These are phyloP conservation scores for Grosmannia penicillata DNA, from an alignment of 2,329 filamentous ascomycete species.

Conservation along the genomic window DNA sequence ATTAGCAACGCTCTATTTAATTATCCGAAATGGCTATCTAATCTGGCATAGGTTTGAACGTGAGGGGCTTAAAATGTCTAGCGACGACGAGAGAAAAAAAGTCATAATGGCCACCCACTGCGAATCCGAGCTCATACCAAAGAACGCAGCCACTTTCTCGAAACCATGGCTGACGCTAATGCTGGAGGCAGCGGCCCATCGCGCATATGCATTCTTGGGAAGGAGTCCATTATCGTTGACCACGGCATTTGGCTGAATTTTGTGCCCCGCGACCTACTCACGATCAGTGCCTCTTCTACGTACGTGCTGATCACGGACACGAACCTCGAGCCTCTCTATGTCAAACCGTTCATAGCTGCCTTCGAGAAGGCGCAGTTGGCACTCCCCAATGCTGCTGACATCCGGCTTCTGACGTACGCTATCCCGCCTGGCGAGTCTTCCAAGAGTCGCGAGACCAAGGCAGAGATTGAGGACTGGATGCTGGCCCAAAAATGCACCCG, in stretches of 20 bases:
- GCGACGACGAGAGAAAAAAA: no score
- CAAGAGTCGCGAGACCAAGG: slow-evolving; percentile 87
- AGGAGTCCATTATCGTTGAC: slow-evolving; percentile 82
- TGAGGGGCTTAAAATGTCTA: no score
- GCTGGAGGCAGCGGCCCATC: slow-evolving; percentile 24
- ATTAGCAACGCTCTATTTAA: no score
- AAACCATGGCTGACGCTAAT: slow-evolving; percentile 5
- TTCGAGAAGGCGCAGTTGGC: slow-evolving; percentile 36
- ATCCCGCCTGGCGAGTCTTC: slow-evolving; percentile 87
- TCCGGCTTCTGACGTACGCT: slow-evolving; percentile 68
- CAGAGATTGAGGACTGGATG: slow-evolving; percentile 96
- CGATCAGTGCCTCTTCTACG: slow-evolving; percentile 67
- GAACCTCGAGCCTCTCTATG: slow-evolving; percentile 70
- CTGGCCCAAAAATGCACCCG: slow-evolving; percentile 82
- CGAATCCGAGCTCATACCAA: no score
- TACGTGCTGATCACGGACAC: slow-evolving; percentile 96
- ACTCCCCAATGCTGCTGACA: slow-evolving; percentile 20
- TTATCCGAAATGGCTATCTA: no score
- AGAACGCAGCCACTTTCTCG: not conserved
- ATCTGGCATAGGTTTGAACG: no score
- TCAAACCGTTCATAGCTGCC: slow-evolving; percentile 55
- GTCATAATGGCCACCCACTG: not conserved
- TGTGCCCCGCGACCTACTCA: slow-evolving; percentile 66
- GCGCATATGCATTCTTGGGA: slow-evolving; percentile 67
- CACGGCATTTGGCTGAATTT: slow-evolving; percentile 79